Evolutionary conservation across 2,329 filamentous ascomycete genomes (phyloP).

Genomic region (Colletotrichum tofieldiae): DNA sequence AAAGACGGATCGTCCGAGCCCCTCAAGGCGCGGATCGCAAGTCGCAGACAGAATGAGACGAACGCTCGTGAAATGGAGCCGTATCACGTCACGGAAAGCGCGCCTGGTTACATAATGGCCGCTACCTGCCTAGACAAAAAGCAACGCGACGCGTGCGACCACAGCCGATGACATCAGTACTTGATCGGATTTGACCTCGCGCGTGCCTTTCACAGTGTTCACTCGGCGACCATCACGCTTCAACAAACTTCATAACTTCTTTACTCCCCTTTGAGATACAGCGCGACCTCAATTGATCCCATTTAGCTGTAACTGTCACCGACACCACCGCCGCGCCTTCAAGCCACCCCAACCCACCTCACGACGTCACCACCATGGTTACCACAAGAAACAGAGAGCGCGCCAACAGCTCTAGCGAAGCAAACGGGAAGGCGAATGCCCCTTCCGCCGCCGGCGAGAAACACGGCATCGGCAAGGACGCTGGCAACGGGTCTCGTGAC

Average conservation of each 20-base stretch:
- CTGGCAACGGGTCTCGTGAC: conserved; percentile 13
- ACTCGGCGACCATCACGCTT: background rate
- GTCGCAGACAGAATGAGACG: background rate
- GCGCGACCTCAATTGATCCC: background rate
- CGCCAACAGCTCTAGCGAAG: conserved; percentile 14
- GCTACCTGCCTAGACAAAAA: conserved; percentile 37
- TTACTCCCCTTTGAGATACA: background rate
- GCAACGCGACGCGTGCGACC: conserved; percentile 40
- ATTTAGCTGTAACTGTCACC: background rate
- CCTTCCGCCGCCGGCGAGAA: conserved; percentile 34
- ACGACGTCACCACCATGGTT: conserved; percentile 21
- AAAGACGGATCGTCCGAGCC: background rate
- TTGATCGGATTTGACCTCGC: conserved; percentile 3
- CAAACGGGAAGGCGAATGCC: conserved; percentile 4
- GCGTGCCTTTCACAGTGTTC: background rate
- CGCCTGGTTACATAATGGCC: conserved; percentile 37
- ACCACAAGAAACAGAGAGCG: conserved; percentile 28
- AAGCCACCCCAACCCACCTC: background rate
- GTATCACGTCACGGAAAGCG: conserved; percentile 10
- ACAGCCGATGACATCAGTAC: conserved; percentile 40
- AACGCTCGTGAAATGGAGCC: background rate
- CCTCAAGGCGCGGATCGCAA: background rate
- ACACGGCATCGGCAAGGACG: conserved; percentile 25
- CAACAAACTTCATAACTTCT: background rate
- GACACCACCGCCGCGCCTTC: background rate